A percentile compares a stretch with the other conserved stretches of the same genome.
Conservation (phyloP, 352 stramenopile species). For the Globisporangium acanthophoron region DNA sequence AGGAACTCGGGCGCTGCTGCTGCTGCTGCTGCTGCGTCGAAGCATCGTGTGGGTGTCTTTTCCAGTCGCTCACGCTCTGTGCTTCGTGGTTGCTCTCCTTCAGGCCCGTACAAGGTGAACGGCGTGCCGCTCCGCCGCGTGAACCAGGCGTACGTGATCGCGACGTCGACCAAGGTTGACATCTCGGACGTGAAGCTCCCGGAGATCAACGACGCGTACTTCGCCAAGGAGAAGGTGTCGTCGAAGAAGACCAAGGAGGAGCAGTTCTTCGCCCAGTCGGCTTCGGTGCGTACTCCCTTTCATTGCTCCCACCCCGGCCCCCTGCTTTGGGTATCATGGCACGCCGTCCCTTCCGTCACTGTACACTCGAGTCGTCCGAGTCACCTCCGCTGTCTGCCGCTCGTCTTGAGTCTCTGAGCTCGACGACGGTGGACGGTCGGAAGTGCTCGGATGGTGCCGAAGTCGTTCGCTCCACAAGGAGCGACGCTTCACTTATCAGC, state of each 20-base stretch:
- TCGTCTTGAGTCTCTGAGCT: conserved; percentile 2
- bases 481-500: conserved; percentile 40
- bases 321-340: neutral
- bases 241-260: conserved; percentile 94
- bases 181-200: conserved; percentile 91
- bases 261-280: conserved; percentile 96
- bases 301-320: neutral
- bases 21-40: neutral
- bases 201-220: conserved; percentile 96
- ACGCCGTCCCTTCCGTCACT: conserved; percentile 13
- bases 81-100: neutral
- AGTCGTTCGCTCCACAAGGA: conserved; percentile 1
- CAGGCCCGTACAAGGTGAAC: conserved; percentile 99
- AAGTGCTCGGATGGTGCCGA: conserved; percentile 3
- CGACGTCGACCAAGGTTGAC: conserved; percentile 97
- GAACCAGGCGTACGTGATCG: conserved; percentile 99
- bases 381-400: neutral
- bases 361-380: conserved; percentile 7
- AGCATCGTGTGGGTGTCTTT: neutral
- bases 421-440: neutral
- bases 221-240: conserved; percentile 89
- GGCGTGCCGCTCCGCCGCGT: conserved; percentile 97
- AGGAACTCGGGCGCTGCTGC: conserved; percentile 34
- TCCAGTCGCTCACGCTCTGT: neutral
- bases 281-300: conserved; percentile 42